Conservation (phyloP, 441 rosid species). For the Eruca vesicaria region DNA sequence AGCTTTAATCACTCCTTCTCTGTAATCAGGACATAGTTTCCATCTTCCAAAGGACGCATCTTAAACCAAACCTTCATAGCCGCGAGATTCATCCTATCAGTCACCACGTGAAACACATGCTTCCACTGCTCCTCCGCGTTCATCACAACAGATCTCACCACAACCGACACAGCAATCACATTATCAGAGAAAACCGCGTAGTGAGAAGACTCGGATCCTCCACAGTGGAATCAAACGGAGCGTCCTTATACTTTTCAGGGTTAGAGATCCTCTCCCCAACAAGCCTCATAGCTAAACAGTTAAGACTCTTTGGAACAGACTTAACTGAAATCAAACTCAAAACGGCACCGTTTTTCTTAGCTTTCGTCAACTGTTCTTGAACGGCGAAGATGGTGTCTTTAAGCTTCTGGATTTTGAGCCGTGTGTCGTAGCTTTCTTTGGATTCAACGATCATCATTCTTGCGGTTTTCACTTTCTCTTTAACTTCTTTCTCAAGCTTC, state of each 20-base stretch:
- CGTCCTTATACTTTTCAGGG: slow-evolving; percentile 72
- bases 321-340: slow-evolving; percentile 79
- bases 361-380: slow-evolving; percentile 71
- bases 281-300: slow-evolving; percentile 91
- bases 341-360: slow-evolving; percentile 80
- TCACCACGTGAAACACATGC: slow-evolving; percentile 90
- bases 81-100: slow-evolving; percentile 78
- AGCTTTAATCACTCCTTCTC: no score
- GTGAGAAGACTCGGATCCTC: slow-evolving; percentile 79
- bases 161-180: slow-evolving; percentile 90
- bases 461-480: slow-evolving; percentile 68
- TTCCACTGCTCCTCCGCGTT: slow-evolving; percentile 84
- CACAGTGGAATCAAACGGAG: slow-evolving; percentile 47
- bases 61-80: slow-evolving; percentile 96
- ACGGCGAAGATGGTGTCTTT: no score
- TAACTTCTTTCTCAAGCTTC: slow-evolving; percentile 87
- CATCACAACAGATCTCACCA: slow-evolving; percentile 83
- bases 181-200: slow-evolving; percentile 86
- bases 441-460: slow-evolving; percentile 73
- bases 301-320: slow-evolving; percentile 85
- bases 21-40: no score
- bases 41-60: slow-evolving; percentile 84
- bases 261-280: slow-evolving; percentile 78
- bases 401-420: slow-evolving; percentile 94
- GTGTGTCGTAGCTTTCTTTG: slow-evolving; percentile 87